These are phyloP conservation scores for Nicotiana tabacum DNA, from an alignment of 257 asterid species.

Conservation along the genomic window DNA sequence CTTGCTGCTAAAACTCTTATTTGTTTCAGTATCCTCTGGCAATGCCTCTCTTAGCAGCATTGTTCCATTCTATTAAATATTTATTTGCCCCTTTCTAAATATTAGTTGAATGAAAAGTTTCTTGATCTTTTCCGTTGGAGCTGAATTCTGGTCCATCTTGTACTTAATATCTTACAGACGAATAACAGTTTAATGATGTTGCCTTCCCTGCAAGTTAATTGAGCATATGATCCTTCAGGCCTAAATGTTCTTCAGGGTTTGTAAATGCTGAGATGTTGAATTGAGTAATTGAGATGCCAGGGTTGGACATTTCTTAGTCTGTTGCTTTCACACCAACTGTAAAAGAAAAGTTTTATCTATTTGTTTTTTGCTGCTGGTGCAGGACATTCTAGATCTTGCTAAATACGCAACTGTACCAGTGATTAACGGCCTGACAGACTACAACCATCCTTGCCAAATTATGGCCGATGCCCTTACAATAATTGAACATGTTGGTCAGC, in stretches of 20 bases:
- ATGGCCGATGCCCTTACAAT: slow-evolving; percentile 99
- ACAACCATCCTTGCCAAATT: slow-evolving; percentile 94
- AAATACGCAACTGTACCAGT: slow-evolving; percentile 79
- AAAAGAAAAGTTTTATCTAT: not conserved
- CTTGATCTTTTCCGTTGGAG: not conserved
- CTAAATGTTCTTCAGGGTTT: not conserved
- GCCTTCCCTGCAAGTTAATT: not conserved
- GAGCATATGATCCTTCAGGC: not conserved
- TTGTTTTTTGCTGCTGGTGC: slow-evolving; percentile 22
- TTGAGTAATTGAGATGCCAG: not conserved
- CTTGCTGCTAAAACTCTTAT: not conserved
- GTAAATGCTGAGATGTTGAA: not conserved
- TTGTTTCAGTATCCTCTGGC: not conserved
- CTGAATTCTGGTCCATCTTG: not conserved
- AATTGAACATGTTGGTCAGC: slow-evolving; percentile 77
- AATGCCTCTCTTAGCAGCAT: not conserved
- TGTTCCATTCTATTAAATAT: not conserved
- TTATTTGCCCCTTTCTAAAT: not conserved
- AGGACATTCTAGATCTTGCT: slow-evolving; percentile 95
- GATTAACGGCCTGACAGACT: slow-evolving; percentile 89
- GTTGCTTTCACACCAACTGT: not conserved
- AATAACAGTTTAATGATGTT: not conserved
- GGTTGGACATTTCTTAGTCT: not conserved
- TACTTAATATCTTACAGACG: not conserved
- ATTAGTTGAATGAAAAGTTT: not conserved